phyloP scores from a whole-genome alignment of 2,329 filamentous ascomycete species.

The Stagonosporopsis tanaceti region DNA sequence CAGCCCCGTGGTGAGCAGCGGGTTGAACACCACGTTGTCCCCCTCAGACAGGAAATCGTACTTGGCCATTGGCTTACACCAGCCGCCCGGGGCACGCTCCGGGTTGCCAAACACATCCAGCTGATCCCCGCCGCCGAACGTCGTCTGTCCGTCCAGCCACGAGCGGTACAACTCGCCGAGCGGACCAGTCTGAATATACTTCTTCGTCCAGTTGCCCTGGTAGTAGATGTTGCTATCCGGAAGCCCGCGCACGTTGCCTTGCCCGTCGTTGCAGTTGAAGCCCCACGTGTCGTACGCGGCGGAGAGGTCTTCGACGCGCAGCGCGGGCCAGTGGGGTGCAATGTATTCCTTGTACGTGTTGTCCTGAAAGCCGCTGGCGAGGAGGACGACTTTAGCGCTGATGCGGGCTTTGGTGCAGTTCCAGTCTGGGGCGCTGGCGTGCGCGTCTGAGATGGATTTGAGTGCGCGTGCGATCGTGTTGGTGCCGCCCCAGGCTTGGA shows the following conservation, averaged over 20 bases:
- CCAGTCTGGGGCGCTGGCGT: slow-evolving; percentile 3
- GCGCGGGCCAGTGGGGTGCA: slow-evolving; percentile 11
- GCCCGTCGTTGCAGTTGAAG: slow-evolving; percentile 22
- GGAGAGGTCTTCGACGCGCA: slow-evolving; percentile 18
- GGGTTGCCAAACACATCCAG: slow-evolving; percentile 51
- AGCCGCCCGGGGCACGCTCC: slow-evolving; percentile 44
- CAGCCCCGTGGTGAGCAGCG: slow-evolving; percentile 8
- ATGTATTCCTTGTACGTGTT: slow-evolving; percentile 19
- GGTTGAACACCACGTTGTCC: slow-evolving; percentile 29
- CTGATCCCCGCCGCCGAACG: slow-evolving; percentile 38
- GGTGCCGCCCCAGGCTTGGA: slow-evolving; percentile 24
- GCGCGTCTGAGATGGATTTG: slow-evolving; percentile 11
- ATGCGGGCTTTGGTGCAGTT: slow-evolving; percentile 1
- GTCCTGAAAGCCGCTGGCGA: slow-evolving; percentile 23
- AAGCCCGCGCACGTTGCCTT: slow-evolving; percentile 18
- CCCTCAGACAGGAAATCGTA: slow-evolving; percentile 22
- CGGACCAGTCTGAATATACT: slow-evolving; percentile 59
- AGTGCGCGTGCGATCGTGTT: slow-evolving; percentile 24
- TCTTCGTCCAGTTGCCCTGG: slow-evolving; percentile 54
- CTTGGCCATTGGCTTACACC: slow-evolving; percentile 19
- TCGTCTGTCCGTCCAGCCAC: slow-evolving; percentile 57
- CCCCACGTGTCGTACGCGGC: slow-evolving; percentile 20
- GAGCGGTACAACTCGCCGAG: slow-evolving; percentile 50
- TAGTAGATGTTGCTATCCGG: slow-evolving; percentile 18
- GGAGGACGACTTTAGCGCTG: slow-evolving; percentile 19